Percentiles rank a stretch among this genome's conserved stretches.
These are phyloP conservation scores for Stemphylium lycopersici DNA, from an alignment of 2,329 filamentous ascomycete genomes.

Conservation along the genomic window DNA sequence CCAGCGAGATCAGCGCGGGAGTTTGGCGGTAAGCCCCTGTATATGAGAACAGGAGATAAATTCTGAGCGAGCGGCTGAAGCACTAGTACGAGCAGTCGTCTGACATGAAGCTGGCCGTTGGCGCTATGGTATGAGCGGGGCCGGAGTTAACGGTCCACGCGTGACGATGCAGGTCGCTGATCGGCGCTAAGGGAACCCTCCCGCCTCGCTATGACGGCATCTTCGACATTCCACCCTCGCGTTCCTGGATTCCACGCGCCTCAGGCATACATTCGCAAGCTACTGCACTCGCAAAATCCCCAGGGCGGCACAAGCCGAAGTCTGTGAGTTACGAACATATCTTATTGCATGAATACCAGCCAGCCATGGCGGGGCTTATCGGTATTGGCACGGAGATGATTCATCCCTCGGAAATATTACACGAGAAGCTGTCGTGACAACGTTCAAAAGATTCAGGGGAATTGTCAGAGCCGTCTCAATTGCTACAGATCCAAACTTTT, in stretches of 20 bases:
- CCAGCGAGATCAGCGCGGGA: neutral
- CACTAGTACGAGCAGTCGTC: slow-evolving; percentile 6
- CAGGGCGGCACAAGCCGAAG: neutral
- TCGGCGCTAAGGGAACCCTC: slow-evolving; percentile 13
- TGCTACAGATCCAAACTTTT: no score
- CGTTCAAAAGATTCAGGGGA: no score
- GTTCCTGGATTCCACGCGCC: neutral
- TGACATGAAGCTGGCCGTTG: slow-evolving; percentile 13
- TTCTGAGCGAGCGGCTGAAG: neutral
- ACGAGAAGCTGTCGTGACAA: no score
- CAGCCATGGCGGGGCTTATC: slow-evolving; percentile 1
- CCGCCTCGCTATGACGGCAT: slow-evolving; percentile 27
- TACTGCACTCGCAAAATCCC: neutral
- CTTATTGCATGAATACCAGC: neutral
- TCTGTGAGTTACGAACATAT: neutral
- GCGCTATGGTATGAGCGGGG: slow-evolving; percentile 13
- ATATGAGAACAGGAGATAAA: neutral
- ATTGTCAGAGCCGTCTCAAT: no score
- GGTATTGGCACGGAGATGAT: no score
- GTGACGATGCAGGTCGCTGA: slow-evolving; percentile 19
- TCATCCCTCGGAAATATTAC: no score
- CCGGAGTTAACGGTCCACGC: slow-evolving; percentile 23
- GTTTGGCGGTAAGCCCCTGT: neutral
- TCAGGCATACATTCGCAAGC: neutral
- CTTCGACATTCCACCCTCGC: slow-evolving; percentile 15